Conservation (phyloP, 805 yeast species). For the Zygosaccharomyces pseudorouxii region DNA sequence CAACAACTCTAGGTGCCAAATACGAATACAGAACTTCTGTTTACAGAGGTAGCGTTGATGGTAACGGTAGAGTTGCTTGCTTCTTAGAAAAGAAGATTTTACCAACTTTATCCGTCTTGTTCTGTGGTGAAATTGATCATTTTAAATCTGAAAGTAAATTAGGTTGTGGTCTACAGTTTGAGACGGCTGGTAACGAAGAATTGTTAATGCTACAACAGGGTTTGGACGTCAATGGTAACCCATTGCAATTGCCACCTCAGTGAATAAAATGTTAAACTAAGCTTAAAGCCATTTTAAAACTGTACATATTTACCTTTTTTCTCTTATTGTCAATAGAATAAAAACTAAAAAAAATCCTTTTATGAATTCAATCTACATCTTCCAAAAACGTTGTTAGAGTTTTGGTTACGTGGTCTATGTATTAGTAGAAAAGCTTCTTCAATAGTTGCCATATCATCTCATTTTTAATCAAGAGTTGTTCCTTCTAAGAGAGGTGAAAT, state of each 20-base stretch:
- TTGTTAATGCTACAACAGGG: conserved; percentile 89
- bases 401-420: background rate
- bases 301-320: conserved; percentile 3
- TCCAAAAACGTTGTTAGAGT: too few relatives aligned
- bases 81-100: conserved; percentile 89
- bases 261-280: conserved; percentile 26
- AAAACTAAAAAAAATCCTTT: background rate
- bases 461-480: background rate
- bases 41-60: conserved; percentile 91
- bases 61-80: conserved; percentile 84
- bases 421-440: background rate
- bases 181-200: conserved; percentile 92
- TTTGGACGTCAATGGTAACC: conserved; percentile 80
- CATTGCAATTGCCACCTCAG: conserved; percentile 74
- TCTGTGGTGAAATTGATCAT: conserved; percentile 92
- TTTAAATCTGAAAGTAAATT: conserved; percentile 68
- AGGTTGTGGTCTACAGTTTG: conserved; percentile 94
- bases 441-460: background rate
- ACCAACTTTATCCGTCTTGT: conserved; percentile 83
- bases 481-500: background rate
- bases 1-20: conserved; percentile 92
- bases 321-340: conserved; percentile 4
- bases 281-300: conserved; percentile 2
- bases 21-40: conserved; percentile 96
- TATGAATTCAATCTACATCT: background rate